Evolutionary conservation across 106 monocot species (phyloP), one percentile per base, ranked within the genome.

Genomic region (Dioscorea alata): DNA sequence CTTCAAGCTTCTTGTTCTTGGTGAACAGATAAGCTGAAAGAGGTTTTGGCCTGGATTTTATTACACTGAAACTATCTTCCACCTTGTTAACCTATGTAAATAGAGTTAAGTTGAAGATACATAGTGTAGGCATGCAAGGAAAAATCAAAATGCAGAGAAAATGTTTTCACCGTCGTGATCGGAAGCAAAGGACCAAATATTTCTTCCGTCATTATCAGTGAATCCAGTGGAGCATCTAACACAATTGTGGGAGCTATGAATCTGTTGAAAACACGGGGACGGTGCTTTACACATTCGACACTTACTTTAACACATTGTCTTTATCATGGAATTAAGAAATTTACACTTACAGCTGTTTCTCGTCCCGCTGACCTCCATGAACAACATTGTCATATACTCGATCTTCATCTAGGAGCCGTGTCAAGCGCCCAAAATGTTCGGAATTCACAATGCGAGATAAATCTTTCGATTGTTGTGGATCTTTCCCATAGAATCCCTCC

Each of bases 21-120:
- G 76, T 81, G 61, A 81, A 81, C 52, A 81, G 72, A 57, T 81
- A 81, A 10, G 81, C 76, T 33, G 76, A 66, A 23, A 81, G 76
- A 50, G 81, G 81, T 63, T 81, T 81, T 33, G 76, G 17, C 24
- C 33, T 61, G 0, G 76, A 76, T 68, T 57, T 81, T 72, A 81
- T 81, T 25, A 81, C 32, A 22, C 72, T 72, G 54, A 81, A 69
- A 72, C 81, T 68, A 4, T 81, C 76, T 31, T 75, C 71, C 14
- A 81, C 57, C 10, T 72, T 35, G 25, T 81, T 62, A n/a, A 81
- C 81, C 81, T 81, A 31, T 7, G 15, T 3, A 52, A 52, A 57
- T 9, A 28, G 42, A 65, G 60, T 3, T 42, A 5, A 3, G 42
- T 5, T 42, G 42, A 42, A 6, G 42, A 42, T 42, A 10, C 1